Evolutionary conservation across 2,329 filamentous ascomycete species (phyloP), one percentile per base, ranked within the genome.

Genomic region (Fonsecaea erecta): DNA sequence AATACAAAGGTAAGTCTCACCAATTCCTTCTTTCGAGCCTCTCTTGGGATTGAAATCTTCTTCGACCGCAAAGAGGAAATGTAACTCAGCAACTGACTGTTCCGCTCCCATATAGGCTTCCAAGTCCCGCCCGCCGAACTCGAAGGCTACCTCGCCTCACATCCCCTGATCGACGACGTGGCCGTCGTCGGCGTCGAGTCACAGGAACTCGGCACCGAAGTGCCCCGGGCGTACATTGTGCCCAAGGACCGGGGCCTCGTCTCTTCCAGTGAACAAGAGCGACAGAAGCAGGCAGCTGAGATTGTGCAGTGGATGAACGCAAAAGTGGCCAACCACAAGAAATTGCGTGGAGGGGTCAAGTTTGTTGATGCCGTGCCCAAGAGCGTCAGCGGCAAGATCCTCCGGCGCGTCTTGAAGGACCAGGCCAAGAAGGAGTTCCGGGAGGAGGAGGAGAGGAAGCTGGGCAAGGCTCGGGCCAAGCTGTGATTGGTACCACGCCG

Each of bases 91-190:
- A 3, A 24, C 32, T 54, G 3, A 18, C 5, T 6, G 16, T 16
- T 32, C 18, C 11, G 8, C 24, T 16, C 43, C 28, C 16, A 18
- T 28, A 16, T 8, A 53, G 59, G 81, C 1, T 73, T 82, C 51
- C 81, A 83, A 71, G 80, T 84, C 16, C 78, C 82, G 11, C 82
- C 82, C 1, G 80, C 81, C 0, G 82, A 84, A 63, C 72, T 84
- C 0, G 82, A 84, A 71, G 80, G 76, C 0, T 64, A 81, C 51
- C 72, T 84, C 0, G 64, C 82, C 1, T 74, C 73, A 3, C 78
- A 83, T 64, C 74, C 75, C 0, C 66, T 74, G 1, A 73, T 84
- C 1, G 68, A 75, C 2, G 82, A 84, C 70, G 80, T 79, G 1
- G 79, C 79, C 12, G 81, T 84, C 9, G 80, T 83, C 30, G 80